Evolutionary conservation across 352 stramenopile genomes (phyloP).

Genomic region (Phytophthora hybrid): DNA sequence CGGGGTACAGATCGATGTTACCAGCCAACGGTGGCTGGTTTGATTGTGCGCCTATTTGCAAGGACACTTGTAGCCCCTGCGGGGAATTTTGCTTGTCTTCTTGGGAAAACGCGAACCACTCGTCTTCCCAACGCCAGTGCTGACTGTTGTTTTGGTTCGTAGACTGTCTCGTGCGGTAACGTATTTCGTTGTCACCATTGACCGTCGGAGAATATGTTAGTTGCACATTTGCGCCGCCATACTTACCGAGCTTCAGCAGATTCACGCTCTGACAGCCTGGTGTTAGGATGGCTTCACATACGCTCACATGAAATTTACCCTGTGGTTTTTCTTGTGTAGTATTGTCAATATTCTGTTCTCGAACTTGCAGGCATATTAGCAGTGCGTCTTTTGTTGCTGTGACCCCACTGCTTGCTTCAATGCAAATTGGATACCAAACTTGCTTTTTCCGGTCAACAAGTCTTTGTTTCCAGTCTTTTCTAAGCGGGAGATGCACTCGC

Average conservation of each 20-base stretch:
- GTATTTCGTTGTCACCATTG: neutral
- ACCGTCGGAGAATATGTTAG: neutral
- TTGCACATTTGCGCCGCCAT: conserved; percentile 25
- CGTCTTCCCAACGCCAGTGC: conserved; percentile 41
- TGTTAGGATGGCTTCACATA: conserved; percentile 27
- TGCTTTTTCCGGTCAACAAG: conserved; percentile 20
- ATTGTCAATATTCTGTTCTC: neutral
- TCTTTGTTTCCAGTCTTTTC: conserved; percentile 38
- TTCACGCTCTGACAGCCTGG: conserved; percentile 7
- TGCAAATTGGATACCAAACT: conserved; percentile 22
- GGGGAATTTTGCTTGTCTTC: neutral
- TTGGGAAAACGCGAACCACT: conserved; percentile 33
- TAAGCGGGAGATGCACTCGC: conserved; percentile 42
- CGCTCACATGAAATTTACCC: conserved; percentile 28
- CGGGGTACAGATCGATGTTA: conserved; percentile 16
- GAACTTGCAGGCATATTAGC: conserved; percentile 29
- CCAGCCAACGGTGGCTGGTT: conserved; percentile 13
- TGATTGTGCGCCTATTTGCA: conserved; percentile 22
- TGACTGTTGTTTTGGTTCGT: conserved; percentile 11
- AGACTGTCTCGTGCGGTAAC: conserved; percentile 26
- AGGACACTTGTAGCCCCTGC: conserved; percentile 17
- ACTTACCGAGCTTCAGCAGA: conserved; percentile 23
- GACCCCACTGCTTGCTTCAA: neutral
- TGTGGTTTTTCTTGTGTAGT: neutral
- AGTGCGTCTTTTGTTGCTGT: conserved; percentile 22